A percentile compares a stretch with the other conserved stretches of the same genome.
These are phyloP conservation scores for Solanum chaucha DNA, from an alignment of 257 asterid genomes.

Conservation along the genomic window DNA sequence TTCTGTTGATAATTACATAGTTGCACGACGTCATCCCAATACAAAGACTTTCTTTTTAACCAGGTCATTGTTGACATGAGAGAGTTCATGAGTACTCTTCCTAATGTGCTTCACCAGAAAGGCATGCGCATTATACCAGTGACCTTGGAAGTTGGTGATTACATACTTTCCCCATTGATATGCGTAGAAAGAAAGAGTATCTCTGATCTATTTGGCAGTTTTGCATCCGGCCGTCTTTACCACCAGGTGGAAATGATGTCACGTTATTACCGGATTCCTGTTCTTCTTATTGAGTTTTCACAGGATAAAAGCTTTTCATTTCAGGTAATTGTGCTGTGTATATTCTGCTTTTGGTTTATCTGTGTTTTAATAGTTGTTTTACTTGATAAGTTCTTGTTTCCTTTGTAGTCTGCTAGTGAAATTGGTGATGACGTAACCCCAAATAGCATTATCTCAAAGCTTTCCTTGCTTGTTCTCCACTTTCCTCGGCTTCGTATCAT, in stretches of 20 bases:
- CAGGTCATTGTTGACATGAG: conserved; percentile 99
- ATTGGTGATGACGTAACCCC: conserved; percentile 93
- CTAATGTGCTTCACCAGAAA: conserved; percentile 90
- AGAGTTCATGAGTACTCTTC: conserved; percentile 99
- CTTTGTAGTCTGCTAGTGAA: conserved; percentile 74
- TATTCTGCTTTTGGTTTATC: neutral
- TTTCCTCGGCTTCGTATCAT: conserved; percentile 92
- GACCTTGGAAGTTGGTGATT: conserved; percentile 95
- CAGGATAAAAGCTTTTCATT: conserved; percentile 97
- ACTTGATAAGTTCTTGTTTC: neutral
- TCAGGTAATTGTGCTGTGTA: conserved; percentile 38
- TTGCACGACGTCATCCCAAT: neutral
- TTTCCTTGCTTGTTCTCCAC: conserved; percentile 88
- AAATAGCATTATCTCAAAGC: conserved; percentile 78
- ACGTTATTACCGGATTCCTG: conserved; percentile 87
- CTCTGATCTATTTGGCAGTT: conserved; percentile 87
- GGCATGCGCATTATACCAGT: conserved; percentile 90
- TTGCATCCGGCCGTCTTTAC: conserved; percentile 89
- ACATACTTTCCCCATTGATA: conserved; percentile 84
- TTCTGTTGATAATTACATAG: neutral
- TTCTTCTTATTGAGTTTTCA: conserved; percentile 92
- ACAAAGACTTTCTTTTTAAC: neutral
- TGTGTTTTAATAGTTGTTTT: neutral
- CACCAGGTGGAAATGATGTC: conserved; percentile 99
- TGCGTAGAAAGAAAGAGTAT: conserved; percentile 96